phyloP scores from a whole-genome alignment of 2,329 filamentous ascomycete species.

The Leptographium procerum region DNA sequence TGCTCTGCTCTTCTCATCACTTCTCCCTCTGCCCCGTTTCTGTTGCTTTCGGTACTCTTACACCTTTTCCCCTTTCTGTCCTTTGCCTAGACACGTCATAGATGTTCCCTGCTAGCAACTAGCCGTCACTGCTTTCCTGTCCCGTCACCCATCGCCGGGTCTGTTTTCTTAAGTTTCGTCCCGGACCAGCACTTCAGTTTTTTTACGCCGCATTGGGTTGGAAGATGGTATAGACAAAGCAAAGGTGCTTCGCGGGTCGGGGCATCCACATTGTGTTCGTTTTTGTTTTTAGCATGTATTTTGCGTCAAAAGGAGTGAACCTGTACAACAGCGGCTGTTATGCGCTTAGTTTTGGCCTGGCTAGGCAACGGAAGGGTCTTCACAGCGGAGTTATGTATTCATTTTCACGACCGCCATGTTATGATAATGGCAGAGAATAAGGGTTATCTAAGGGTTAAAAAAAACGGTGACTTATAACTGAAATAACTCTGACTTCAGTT shows the following conservation, averaged over 20 bases:
- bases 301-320: background rate
- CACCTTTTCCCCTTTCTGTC: background rate
- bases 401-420: background rate
- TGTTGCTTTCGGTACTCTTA: too few species aligned
- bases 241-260: constrained; percentile 1
- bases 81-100: background rate
- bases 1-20: too few species aligned
- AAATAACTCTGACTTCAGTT: too few species aligned
- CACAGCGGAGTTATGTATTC: background rate
- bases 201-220: background rate
- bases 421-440: background rate
- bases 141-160: background rate
- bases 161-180: background rate
- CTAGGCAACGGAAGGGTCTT: background rate
- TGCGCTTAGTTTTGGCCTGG: background rate
- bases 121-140: background rate
- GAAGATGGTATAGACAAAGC: constrained; percentile 1
- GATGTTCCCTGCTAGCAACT: background rate
- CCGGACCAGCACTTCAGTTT: background rate
- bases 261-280: background rate
- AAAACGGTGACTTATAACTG: too few species aligned
- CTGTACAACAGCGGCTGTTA: background rate
- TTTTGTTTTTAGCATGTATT: background rate
- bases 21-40: background rate
- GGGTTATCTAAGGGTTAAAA: background rate